Evolutionary conservation across 768 basidiomycete species (phyloP).

Genomic region (Lactarius sanguifluus): DNA sequence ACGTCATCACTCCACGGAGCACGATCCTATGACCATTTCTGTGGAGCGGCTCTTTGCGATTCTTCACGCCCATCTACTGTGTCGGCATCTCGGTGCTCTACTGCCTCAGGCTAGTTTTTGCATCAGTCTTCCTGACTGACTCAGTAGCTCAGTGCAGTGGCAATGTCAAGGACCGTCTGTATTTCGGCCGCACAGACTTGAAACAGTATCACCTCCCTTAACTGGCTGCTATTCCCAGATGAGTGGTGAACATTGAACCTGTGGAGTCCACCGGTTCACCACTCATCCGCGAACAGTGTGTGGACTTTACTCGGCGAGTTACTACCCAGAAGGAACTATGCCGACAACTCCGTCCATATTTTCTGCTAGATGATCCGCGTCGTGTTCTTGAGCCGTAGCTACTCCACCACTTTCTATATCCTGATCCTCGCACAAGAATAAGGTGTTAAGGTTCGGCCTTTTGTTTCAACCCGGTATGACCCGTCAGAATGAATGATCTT

Average conservation of each 20-base stretch:
- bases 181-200: background rate
- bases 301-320: background rate
- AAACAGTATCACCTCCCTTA: background rate
- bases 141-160: background rate
- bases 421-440: background rate
- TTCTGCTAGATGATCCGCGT: slow-evolving; percentile 3
- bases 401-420: background rate
- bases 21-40: background rate
- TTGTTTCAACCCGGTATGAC: background rate
- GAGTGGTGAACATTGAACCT: background rate
- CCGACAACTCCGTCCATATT: background rate
- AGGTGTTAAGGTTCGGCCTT: background rate
- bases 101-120: background rate
- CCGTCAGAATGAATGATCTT: background rate
- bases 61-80: background rate
- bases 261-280: background rate
- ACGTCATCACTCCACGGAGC: background rate
- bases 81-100: background rate
- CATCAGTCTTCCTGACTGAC: background rate
- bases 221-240: background rate
- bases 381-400: background rate
- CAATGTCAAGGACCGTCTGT: background rate
- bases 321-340: background rate
- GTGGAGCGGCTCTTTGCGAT: background rate
- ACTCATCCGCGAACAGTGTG: too few relatives aligned